Conservation (phyloP, 306 rosid species). For the Herpetospermum pedunculosum region DNA sequence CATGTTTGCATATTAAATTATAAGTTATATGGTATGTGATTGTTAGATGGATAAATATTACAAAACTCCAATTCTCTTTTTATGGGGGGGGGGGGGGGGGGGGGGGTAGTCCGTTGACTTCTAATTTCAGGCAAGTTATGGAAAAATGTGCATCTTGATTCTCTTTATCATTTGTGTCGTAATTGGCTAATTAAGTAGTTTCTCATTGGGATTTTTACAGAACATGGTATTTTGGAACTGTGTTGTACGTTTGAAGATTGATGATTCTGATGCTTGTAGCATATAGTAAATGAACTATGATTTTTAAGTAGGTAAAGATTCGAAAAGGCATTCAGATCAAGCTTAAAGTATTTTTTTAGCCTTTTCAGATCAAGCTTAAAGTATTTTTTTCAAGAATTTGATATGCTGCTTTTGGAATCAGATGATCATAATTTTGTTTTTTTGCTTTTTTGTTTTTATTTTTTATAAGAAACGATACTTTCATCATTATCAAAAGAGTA, state of each 20-base stretch:
- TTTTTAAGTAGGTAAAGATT: neutral
- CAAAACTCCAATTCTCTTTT: neutral
- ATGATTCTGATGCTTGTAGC: neutral
- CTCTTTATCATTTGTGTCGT: neutral
- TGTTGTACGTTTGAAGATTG: neutral
- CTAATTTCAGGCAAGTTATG: neutral
- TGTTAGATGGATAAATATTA: neutral
- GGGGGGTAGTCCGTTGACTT: too few species aligned
- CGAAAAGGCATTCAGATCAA: neutral
- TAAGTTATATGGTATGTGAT: neutral
- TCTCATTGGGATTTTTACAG: neutral
- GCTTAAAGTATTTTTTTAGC: neutral
- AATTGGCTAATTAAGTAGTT: neutral
- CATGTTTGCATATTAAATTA: neutral
- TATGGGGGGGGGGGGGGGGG: too few species aligned
- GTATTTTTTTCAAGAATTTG: neutral
- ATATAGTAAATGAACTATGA: neutral
- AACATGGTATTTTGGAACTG: neutral
- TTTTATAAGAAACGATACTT: neutral
- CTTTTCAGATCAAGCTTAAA: too few species aligned
- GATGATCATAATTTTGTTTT: neutral
- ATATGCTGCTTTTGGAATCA: neutral
- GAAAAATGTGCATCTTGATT: neutral
- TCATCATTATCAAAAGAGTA: neutral
- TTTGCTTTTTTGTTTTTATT: neutral